Evolutionary conservation across 306 rosid genomes (phyloP).

Genomic region (Sechiopsis laciniata): DNA sequence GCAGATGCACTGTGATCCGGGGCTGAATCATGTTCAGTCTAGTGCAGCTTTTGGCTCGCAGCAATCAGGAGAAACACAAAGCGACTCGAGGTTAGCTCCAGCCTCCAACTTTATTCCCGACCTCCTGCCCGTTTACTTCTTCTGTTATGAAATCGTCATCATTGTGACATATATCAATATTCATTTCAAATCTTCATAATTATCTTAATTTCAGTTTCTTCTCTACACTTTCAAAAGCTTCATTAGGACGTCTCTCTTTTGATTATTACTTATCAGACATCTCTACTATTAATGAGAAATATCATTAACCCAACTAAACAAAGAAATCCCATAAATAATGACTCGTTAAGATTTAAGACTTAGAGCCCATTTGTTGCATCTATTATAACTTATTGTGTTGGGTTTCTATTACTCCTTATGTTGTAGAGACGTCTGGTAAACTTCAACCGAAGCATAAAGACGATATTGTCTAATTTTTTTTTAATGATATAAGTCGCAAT

Average conservation of each 20-base stretch:
- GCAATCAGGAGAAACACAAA: conserved; percentile 45
- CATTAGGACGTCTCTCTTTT: too few species aligned
- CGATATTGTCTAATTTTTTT: too few species aligned
- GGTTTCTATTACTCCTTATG: not conserved
- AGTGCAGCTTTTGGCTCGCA: conserved; percentile 37
- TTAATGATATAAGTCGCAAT: too few species aligned
- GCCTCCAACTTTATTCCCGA: not conserved
- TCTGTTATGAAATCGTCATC: not conserved
- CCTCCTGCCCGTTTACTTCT: not conserved
- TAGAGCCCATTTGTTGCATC: not conserved
- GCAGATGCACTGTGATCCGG: conserved; percentile 71
- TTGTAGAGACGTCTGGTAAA: not conserved
- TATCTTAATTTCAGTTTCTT: not conserved
- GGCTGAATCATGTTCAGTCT: conserved; percentile 53
- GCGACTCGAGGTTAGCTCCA: conserved; percentile 46
- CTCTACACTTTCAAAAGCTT: not conserved
- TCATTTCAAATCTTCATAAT: not conserved
- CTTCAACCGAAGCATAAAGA: not conserved
- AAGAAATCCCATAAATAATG: not conserved
- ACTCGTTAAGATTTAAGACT: not conserved
- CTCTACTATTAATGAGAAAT: conserved; percentile 1
- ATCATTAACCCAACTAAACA: not conserved
- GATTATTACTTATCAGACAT: not conserved
- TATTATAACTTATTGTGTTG: not conserved
- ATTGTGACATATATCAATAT: not conserved